Evolutionary conservation across 495 filamentous ascomycete genomes (phyloP), one percentile per base, ranked within the genome.

Genomic region (Penicillium salamii): DNA sequence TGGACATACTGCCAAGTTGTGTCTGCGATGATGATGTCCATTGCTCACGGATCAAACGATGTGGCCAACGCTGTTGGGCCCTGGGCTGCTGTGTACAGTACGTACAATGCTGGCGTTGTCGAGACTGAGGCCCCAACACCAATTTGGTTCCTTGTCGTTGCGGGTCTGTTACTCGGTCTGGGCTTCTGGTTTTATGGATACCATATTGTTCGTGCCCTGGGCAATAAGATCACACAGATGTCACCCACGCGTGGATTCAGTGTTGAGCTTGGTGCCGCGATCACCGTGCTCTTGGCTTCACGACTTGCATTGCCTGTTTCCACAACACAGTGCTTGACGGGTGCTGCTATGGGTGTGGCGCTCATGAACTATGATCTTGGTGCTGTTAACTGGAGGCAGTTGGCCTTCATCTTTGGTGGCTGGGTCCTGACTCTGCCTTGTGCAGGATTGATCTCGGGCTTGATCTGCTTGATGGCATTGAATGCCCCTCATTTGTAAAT

Each of bases 11-110:
- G 84, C 54, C 86, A 89, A 65, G 68, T 89, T 38, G 58, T 84
- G 36, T 85, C 82, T 4, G 87, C 87, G 44, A 78, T 78, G 58
- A 83, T 84, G 28, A 80, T 83, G 39, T 88, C 84, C 12, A 87
- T 90, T 51, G 80, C 85, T 0, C 87, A 90, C 65, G 87, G 87
- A 34, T 80, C 84, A 47, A 90, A 90, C 68, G 87, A 89, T 57
- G 78, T 89, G 43, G 72, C 81, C 35, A 88, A 88, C 62, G 83
- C 86, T 15, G 78, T 88, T 50, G 86, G 86, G 2, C 85, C 85
- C 19, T 86, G 77, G 63, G 78, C 82, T 13, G 83, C 79, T 34
- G 77, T 83, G 47, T 89, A 80, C 71, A 60, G 65, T 37, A 78
- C 82, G 41, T 90, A 61, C 58, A 43, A 52, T 12, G 64, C 70